phyloP scores from a whole-genome alignment of 805 yeast genomes.

The Metschnikowia arizonensis region DNA sequence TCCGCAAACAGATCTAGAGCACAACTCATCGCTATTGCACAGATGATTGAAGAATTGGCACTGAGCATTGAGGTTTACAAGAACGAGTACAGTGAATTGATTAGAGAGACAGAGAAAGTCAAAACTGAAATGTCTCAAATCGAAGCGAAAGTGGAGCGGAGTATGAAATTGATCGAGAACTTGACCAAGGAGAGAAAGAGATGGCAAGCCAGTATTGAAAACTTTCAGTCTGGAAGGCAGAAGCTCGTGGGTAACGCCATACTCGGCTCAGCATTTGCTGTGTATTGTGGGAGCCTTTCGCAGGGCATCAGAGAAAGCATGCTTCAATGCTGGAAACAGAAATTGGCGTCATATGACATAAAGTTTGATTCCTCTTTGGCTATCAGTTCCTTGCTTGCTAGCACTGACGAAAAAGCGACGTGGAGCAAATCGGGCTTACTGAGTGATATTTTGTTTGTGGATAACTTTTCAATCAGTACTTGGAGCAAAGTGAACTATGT shows the following conservation, averaged over 20 bases:
- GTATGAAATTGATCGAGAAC: conserved; percentile 57
- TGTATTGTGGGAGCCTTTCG: conserved; percentile 59
- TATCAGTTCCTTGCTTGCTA: conserved; percentile 35
- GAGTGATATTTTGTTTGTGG: conserved; percentile 56
- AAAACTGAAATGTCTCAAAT: conserved; percentile 67
- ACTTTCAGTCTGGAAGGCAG: conserved; percentile 44
- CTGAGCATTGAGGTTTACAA: conserved; percentile 65
- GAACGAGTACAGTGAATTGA: conserved; percentile 62
- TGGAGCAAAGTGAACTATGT: conserved; percentile 47
- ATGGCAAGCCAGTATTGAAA: conserved; percentile 62
- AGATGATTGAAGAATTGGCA: conserved; percentile 75
- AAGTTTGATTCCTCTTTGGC: conserved; percentile 33
- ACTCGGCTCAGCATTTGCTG: conserved; percentile 55
- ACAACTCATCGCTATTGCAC: conserved; percentile 68
- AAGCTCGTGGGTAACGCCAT: conserved; percentile 62
- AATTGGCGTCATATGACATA: conserved; percentile 36
- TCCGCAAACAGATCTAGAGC: conserved; percentile 61
- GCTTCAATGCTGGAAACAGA: conserved; percentile 31
- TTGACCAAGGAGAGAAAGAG: conserved; percentile 64
- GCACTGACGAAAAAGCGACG: conserved; percentile 35
- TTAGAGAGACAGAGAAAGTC: conserved; percentile 72
- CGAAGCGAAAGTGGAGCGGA: conserved; percentile 55
- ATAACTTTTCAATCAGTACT: conserved; percentile 56
- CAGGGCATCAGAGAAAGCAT: conserved; percentile 42
- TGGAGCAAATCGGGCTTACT: conserved; percentile 57